Evolutionary conservation across 148 eudicot species (phyloP).

Genomic region (Bassia scoparia): DNA sequence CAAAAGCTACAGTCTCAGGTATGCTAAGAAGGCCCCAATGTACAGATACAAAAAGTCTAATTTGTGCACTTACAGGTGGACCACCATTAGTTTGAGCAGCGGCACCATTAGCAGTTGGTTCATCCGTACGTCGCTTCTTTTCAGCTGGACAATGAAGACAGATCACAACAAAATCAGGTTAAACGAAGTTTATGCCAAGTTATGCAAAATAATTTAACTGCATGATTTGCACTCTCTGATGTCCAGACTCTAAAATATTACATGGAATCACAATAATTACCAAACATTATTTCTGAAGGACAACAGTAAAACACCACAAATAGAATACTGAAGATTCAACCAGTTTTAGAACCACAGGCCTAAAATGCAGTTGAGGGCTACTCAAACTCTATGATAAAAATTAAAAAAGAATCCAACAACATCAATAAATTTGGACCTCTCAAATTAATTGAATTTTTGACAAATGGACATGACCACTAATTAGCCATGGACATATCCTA

Average conservation of each 20-base stretch:
- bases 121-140: slow-evolving; percentile 54
- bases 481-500: too few relatives aligned
- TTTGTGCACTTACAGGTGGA: slow-evolving; percentile 56
- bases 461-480: background rate
- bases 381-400: background rate
- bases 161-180: background rate
- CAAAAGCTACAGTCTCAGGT: too few relatives aligned
- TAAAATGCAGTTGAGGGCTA: background rate
- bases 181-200: background rate
- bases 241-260: too few relatives aligned
- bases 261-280: background rate
- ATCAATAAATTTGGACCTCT: background rate
- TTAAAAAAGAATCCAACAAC: background rate
- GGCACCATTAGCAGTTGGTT: slow-evolving; percentile 52
- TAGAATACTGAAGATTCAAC: background rate
- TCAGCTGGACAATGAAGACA: slow-evolving; percentile 52
- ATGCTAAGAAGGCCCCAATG: background rate
- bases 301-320: background rate
- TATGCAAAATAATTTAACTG: too few relatives aligned
- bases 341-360: background rate
- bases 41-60: background rate
- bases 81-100: slow-evolving; percentile 66
- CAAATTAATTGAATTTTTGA: background rate
- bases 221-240: too few relatives aligned
- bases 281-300: background rate